These are phyloP conservation scores for Linderina pennispora DNA, from an alignment of 192 early-diverging fungal species.

Conservation along the genomic window DNA sequence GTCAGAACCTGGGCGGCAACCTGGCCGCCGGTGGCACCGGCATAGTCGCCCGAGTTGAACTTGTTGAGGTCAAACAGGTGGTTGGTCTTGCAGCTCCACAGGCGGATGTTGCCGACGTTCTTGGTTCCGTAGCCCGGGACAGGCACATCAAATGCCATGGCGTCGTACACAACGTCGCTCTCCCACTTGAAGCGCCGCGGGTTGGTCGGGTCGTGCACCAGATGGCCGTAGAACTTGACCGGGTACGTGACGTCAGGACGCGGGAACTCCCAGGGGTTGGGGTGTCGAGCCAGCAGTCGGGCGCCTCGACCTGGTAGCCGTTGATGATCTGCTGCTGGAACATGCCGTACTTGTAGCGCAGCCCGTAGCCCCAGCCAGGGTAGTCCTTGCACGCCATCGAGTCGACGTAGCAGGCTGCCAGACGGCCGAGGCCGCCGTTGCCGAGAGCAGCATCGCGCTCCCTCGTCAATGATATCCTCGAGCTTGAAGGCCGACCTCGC, in stretches of 20 bases:
- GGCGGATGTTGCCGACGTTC: conserved; percentile 93
- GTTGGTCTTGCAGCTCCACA: conserved; percentile 93
- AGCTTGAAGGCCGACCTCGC: conserved; percentile 82
- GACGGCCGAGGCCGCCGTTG: conserved; percentile 94
- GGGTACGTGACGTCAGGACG: conserved; percentile 88
- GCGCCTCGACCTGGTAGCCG: conserved; percentile 90
- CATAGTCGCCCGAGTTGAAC: conserved; percentile 91
- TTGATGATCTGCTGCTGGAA: conserved; percentile 97
- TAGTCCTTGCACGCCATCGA: conserved; percentile 90
- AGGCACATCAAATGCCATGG: conserved; percentile 94
- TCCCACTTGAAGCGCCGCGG: conserved; percentile 75
- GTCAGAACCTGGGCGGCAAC: conserved; percentile 92
- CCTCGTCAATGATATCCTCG: conserved; percentile 86
- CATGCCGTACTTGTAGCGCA: conserved; percentile 98
- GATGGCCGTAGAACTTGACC: conserved; percentile 84
- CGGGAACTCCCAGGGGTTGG: conserved; percentile 97
- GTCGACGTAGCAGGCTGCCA: conserved; percentile 98
- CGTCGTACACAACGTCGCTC: conserved; percentile 77
- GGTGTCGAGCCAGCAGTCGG: conserved; percentile 97
- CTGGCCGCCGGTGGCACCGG: conserved; percentile 86
- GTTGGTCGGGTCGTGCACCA: conserved; percentile 69
- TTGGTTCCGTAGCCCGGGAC: conserved; percentile 95
- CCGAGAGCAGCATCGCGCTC: conserved; percentile 96
- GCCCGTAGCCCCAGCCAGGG: conserved; percentile 96
- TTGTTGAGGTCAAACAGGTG: conserved; percentile 80